These are phyloP conservation scores for Fomes fomentarius DNA, from an alignment of 1,284 basidiomycete genomes.

Conservation along the genomic window DNA sequence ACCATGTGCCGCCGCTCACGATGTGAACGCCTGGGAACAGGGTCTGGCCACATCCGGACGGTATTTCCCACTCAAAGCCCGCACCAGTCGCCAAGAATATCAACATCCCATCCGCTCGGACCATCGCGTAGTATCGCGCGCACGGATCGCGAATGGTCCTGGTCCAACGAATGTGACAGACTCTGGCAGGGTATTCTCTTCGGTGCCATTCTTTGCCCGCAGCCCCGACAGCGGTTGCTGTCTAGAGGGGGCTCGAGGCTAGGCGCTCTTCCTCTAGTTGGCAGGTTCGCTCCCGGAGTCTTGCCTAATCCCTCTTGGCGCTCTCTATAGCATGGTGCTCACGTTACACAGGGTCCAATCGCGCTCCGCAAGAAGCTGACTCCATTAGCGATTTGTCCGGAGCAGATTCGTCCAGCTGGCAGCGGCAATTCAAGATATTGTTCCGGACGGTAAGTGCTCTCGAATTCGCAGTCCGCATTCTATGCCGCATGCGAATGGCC, in stretches of 20 bases:
- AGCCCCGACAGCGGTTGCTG: neutral
- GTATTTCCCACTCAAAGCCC: conserved; percentile 1
- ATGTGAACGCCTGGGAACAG: neutral
- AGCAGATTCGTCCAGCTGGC: conserved; percentile 1
- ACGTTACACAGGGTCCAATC: no score
- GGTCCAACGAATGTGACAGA: neutral
- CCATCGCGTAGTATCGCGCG: neutral
- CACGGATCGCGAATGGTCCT: neutral
- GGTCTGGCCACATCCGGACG: conserved; percentile 4
- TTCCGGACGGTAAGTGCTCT: neutral
- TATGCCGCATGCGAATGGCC: conserved; percentile 1
- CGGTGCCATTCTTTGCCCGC: neutral
- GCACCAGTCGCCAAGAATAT: neutral
- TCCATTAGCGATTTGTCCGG: no score
- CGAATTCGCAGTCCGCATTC: neutral
- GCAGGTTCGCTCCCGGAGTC: no score
- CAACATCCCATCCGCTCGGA: neutral
- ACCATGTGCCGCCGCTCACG: conserved; percentile 5
- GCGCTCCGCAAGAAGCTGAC: neutral
- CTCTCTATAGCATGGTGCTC: no score
- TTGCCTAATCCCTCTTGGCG: no score
- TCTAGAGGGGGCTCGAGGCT: conserved; percentile 2
- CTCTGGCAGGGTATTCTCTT: neutral
- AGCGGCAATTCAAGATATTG: conserved; percentile 2
- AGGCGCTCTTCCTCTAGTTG: neutral